These are phyloP conservation scores for Seiridium cupressi DNA, from an alignment of 2,329 filamentous ascomycete genomes.

Conservation along the genomic window DNA sequence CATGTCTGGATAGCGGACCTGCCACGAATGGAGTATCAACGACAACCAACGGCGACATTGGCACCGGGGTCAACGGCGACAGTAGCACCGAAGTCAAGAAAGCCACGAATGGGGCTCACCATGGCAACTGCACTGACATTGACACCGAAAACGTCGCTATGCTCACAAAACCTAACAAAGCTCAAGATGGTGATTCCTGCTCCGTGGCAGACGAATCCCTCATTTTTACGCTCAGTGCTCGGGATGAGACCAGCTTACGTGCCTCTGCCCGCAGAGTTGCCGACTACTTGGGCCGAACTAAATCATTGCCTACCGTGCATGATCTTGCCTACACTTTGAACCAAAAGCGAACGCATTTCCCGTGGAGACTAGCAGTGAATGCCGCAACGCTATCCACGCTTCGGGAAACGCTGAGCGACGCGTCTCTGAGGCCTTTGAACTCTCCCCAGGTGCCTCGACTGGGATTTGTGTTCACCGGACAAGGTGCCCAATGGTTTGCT, in stretches of 20 bases:
- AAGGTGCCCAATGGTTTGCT: constrained; percentile 26
- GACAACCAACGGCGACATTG: neutral
- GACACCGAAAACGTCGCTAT: neutral
- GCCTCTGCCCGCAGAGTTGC: neutral
- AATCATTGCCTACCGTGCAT: neutral
- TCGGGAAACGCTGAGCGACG: neutral
- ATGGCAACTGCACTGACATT: neutral
- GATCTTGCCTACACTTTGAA: constrained; percentile 4
- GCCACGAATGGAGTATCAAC: no score
- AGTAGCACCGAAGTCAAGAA: neutral
- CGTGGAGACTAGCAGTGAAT: neutral
- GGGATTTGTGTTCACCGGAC: constrained; percentile 23
- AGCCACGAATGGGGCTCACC: neutral
- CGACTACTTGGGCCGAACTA: neutral
- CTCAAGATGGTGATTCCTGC: neutral
- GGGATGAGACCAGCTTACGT: constrained; percentile 1
- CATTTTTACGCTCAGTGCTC: neutral
- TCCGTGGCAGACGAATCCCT: neutral
- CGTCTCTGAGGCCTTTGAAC: neutral
- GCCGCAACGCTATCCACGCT: neutral
- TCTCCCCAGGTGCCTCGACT: constrained; percentile 5
- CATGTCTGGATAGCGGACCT: no score
- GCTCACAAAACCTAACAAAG: neutral
- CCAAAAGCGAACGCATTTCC: neutral
- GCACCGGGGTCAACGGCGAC: neutral